Evolutionary conservation across 225 moss, liverwort and hornwort genomes (phyloP).

Genomic region (Physcomitrium patens): DNA sequence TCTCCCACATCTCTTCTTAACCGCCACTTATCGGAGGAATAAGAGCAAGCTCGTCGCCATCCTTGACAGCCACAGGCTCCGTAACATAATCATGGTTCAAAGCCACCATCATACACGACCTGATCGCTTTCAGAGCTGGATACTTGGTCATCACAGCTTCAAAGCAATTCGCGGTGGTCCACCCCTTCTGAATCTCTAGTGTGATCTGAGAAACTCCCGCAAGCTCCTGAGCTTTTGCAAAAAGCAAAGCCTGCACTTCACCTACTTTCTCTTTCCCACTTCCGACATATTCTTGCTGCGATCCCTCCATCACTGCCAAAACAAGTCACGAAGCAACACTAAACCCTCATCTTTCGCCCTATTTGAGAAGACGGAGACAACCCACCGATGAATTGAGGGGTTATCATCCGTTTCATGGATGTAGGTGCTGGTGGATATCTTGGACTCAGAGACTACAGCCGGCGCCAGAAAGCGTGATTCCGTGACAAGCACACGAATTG

Average conservation of each 20-base stretch:
- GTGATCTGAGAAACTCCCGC: conserved; percentile 59
- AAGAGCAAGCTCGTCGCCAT: conserved; percentile 72
- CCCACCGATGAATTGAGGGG: no score
- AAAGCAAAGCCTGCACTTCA: conserved; percentile 53
- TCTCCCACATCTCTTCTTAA: conserved; percentile 26
- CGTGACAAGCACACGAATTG: not conserved
- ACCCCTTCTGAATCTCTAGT: conserved; percentile 50
- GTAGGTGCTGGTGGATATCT: not conserved
- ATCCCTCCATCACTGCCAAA: conserved; percentile 6
- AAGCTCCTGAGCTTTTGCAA: conserved; percentile 69
- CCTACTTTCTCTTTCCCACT: conserved; percentile 25
- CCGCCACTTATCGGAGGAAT: conserved; percentile 90
- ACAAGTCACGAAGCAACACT: not conserved
- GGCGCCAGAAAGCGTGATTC: not conserved
- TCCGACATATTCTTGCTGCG: not conserved
- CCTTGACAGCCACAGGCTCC: conserved; percentile 59
- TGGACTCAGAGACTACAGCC: not conserved
- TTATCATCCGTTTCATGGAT: no score
- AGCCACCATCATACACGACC: conserved; percentile 62
- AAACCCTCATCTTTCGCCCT: no score
- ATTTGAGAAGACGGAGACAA: no score
- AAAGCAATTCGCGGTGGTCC: conserved; percentile 59
- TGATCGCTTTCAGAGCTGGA: conserved; percentile 50
- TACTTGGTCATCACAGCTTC: conserved; percentile 44
- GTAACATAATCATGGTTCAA: conserved; percentile 67